Base-by-base conservation (phyloP, 805 yeast species). In the Yarrowia yakushimensis region DNA sequence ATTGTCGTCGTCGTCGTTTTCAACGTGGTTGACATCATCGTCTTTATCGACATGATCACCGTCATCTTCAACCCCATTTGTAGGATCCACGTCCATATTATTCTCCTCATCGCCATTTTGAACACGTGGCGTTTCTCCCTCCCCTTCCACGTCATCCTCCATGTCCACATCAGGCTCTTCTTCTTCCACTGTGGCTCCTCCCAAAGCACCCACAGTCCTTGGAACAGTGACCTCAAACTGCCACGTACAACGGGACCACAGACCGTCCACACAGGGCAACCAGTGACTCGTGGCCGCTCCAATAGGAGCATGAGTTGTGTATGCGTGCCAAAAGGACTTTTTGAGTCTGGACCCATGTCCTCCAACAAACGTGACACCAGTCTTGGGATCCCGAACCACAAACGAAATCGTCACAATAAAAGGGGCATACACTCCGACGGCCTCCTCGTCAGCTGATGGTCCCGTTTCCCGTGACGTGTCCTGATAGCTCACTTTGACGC, bases 251-350 rank as follows among this genome's bases (percentile, higher is more conserved):
- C 90, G 82, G 68, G 91, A 97, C 82, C 92, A 87, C 31, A 91
- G 73, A 46, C 87, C 88, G 66, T 94, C 97, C 6, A 94, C 81
- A 71, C 99, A 94, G 0, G 99, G 99, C 54, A 94, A 88, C 99
- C 99, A 94, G n/a, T 91, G 87, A 2, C 97, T 89, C 0, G 98
- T 88, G 15, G 94, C 83, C 3, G 87, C 80, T 17, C 90, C 90
- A 46, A 86, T 74, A 28, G 90, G 91, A 4, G 89, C 80, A 69
- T 93, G 92, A 1, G 83, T 79, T 0, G 98, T 93, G 73, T 88
- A 91, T 1, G 90, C 96, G 69, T 87, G 94, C 96, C 97, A 90
- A 50, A 76, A 74, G 34, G 77, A 73, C 60, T 71, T 72, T 17
- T 79, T 78, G 18, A 73, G 60, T 8, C 67, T 77, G 1, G 85